A percentile compares a stretch with the other conserved stretches of the same genome.
phyloP scores from a whole-genome alignment of 441 rosid species.

The Aquilaria agallochum region DNA sequence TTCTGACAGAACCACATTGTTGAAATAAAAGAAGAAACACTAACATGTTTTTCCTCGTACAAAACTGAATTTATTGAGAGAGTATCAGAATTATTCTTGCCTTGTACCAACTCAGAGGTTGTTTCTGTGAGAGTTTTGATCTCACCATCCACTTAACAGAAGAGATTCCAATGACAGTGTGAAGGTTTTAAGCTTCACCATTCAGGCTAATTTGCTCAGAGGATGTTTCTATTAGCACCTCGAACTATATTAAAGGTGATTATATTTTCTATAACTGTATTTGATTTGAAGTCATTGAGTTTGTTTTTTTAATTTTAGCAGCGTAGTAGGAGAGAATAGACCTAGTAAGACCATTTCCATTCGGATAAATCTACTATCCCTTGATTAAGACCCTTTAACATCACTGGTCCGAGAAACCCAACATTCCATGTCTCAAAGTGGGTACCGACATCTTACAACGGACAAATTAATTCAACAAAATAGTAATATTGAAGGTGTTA shows the following conservation, averaged over 20 bases:
- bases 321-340: conserved; percentile 2
- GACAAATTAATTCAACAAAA: background rate
- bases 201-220: background rate
- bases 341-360: conserved; percentile 70
- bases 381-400: conserved; percentile 41
- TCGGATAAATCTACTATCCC: conserved; percentile 57
- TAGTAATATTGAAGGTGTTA: background rate
- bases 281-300: too few relatives aligned
- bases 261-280: too few relatives aligned
- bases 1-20: too few relatives aligned
- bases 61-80: background rate
- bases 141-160: background rate
- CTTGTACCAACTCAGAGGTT: conserved; percentile 12
- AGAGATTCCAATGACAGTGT: background rate
- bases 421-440: conserved; percentile 48
- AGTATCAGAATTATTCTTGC: background rate
- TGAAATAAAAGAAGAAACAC: too few relatives aligned
- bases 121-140: background rate
- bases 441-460: conserved; percentile 31
- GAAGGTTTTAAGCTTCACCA: conserved; percentile 4
- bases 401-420: conserved; percentile 53
- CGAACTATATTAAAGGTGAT: too few relatives aligned
- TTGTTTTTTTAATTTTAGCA: too few relatives aligned
- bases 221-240: too few relatives aligned
- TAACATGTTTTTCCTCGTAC: too few relatives aligned